A percentile compares a stretch with the other conserved stretches of the same genome.
Evolutionary conservation across 2,329 filamentous ascomycete species (phyloP).

Genomic region (Colletotrichum godetiae): DNA sequence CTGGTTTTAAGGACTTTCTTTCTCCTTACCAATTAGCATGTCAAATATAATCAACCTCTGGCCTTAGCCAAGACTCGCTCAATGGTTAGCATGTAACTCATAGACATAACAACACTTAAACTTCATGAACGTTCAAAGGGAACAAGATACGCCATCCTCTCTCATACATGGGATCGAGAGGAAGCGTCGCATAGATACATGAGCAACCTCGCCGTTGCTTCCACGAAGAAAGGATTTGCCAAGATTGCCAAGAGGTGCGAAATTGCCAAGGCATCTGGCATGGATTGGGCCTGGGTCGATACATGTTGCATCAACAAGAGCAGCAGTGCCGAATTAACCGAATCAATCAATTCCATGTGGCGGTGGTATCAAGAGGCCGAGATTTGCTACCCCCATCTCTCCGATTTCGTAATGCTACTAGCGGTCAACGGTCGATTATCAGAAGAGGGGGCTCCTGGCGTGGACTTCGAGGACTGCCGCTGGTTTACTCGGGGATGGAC

Average conservation of each 20-base stretch:
- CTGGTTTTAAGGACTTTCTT: no score
- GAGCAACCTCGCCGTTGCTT: no score
- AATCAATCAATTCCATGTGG: conserved; percentile 39
- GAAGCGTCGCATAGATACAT: conserved; percentile 41
- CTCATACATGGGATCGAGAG: conserved; percentile 41
- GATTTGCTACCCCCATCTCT: conserved; percentile 38
- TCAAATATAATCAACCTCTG: no score
- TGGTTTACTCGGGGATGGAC: conserved; percentile 24
- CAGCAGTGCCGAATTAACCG: conserved; percentile 38
- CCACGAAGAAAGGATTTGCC: conserved; percentile 1
- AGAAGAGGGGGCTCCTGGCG: no score
- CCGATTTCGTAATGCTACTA: conserved; percentile 5
- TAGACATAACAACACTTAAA: no score
- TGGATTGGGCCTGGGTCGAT: conserved; percentile 41
- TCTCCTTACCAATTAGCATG: no score
- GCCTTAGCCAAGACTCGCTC: no score
- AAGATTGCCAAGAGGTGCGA: conserved; percentile 34
- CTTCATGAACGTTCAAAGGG: no score
- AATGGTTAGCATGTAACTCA: no score
- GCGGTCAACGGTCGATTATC: background rate
- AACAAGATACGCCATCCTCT: conserved; percentile 41
- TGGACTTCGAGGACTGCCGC: background rate
- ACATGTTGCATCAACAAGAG: conserved; percentile 42
- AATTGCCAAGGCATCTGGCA: conserved; percentile 12
- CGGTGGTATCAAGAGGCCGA: conserved; percentile 33